A percentile compares a stretch with the other conserved stretches of the same genome.
Conservation (phyloP, 2,329 filamentous ascomycete genomes). For the Nigrospora osmanthi region DNA sequence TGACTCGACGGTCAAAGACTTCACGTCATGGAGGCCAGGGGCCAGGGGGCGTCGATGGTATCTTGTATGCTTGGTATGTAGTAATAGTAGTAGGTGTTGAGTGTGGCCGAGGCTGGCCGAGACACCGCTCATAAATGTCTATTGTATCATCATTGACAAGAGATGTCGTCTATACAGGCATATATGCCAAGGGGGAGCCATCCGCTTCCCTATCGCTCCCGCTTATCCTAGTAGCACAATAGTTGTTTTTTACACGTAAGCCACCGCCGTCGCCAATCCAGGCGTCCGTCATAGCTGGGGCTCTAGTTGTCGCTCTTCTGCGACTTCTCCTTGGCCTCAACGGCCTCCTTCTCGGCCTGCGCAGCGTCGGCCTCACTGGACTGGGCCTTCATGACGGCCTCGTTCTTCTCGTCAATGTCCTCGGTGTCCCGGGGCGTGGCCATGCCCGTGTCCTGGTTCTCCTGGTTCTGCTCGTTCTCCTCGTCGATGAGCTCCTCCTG, state of each 20-base stretch:
- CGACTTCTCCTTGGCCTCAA: constrained; percentile 29
- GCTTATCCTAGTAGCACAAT: no score
- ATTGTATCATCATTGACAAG: constrained; percentile 3
- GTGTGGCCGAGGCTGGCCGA: no score
- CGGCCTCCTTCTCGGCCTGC: constrained; percentile 39
- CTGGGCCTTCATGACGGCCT: constrained; percentile 31
- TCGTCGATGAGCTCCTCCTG: constrained; percentile 97
- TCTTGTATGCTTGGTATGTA: no score
- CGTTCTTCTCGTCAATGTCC: constrained; percentile 92
- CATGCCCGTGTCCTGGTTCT: constrained; percentile 67
- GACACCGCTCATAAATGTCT: background rate
- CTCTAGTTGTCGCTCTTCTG: constrained; percentile 13
- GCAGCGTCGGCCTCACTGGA: constrained; percentile 41
- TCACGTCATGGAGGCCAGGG: no score
- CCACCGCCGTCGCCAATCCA: no score
- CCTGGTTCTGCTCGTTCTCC: constrained; percentile 85
- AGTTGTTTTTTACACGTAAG: background rate
- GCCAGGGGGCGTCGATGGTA: no score
- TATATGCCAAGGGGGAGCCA: background rate
- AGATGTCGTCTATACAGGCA: constrained; percentile 3
- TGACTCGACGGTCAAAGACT: no score
- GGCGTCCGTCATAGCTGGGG: background rate
- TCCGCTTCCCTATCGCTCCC: no score
- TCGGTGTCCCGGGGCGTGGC: constrained; percentile 77
- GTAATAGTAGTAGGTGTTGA: no score